These are phyloP conservation scores for Phialophora chinensis DNA, from an alignment of 2,329 filamentous ascomycete species.

Conservation along the genomic window DNA sequence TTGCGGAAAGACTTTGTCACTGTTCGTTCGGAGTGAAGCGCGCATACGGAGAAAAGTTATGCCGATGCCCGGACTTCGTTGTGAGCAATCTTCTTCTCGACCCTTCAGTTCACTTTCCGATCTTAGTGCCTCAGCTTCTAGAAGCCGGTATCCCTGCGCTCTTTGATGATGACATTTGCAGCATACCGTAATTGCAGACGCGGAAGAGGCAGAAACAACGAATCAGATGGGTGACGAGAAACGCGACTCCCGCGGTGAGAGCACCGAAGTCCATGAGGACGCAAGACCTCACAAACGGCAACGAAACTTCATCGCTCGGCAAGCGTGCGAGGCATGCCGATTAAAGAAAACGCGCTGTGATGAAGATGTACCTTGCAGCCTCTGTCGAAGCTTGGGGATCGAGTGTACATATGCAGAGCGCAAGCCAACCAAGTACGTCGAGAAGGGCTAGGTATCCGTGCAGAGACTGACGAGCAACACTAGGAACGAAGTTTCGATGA, in stretches of 20 bases:
- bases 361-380: slow-evolving; percentile 60
- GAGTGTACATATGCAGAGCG: slow-evolving; percentile 61
- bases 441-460: neutral
- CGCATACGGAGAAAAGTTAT: neutral
- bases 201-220: neutral
- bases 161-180: neutral
- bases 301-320: slow-evolving; percentile 34
- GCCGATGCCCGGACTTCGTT: too few relatives aligned
- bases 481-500: slow-evolving; percentile 61
- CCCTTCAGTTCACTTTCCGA: neutral
- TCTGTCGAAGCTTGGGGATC: slow-evolving; percentile 56
- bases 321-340: slow-evolving; percentile 61
- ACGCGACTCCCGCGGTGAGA: slow-evolving; percentile 5
- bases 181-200: neutral
- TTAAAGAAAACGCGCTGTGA: slow-evolving; percentile 62
- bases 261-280: slow-evolving; percentile 22
- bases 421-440: slow-evolving; percentile 57
- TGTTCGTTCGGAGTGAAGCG: neutral
- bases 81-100: neutral
- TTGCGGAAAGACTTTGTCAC: neutral
- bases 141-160: neutral
- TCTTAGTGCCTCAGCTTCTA: neutral
- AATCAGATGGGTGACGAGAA: slow-evolving; percentile 21
- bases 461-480: slow-evolving; percentile 8
- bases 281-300: slow-evolving; percentile 29